Evolutionary conservation across 495 filamentous ascomycete genomes (phyloP), one percentile per base, ranked within the genome.

Genomic region (Xylaria grammica): DNA sequence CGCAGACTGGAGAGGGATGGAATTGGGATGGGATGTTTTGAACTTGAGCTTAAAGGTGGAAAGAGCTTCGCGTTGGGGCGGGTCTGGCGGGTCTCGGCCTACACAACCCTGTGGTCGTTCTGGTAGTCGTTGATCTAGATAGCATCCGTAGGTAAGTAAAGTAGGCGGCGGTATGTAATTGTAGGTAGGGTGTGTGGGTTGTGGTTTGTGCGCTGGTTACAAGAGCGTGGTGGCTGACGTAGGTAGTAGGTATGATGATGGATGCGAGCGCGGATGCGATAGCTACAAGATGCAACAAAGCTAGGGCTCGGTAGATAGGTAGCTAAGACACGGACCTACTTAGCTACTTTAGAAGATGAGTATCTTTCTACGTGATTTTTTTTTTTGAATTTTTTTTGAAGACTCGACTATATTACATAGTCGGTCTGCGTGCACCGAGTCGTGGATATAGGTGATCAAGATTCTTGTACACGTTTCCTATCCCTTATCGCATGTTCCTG

Each of bases 21-120:
- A 6, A 19, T 38, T n/a, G n/a, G n/a, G n/a, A n/a, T n/a, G n/a
- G n/a, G n/a, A n/a, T n/a, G n/a, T n/a, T 17, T 32, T 27, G 5
- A 53, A 53, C 17, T 2, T 30, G 2, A 29, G 27, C 20, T 17
- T 48, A 13, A 13, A n/a, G 38, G 27, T n/a, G 38, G 50, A 38
- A 54, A 55, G 40, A 52, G 46, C 49, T 61, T 53, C 15, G 60
- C 34, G 60, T 20, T 26, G 5, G n/a, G 24, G 59, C 30, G 34
- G 59, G 46, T 22, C 27, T 22, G 26, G 60, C 60, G 48, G 60
- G 38, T 44, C 49, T 44, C 32, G 26, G 46, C 42, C 42, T 20
- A 52, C 32, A 50, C 45, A 34, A 54, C 50, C 10, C 7, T 22
- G 13, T 19, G n/a, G 17, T 45, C 10, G 38, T 44, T n/a, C 17